Evolutionary conservation across 305 asterid genomes (phyloP), one percentile per base, ranked within the genome.

Genomic region (Fraxinus velutina): DNA sequence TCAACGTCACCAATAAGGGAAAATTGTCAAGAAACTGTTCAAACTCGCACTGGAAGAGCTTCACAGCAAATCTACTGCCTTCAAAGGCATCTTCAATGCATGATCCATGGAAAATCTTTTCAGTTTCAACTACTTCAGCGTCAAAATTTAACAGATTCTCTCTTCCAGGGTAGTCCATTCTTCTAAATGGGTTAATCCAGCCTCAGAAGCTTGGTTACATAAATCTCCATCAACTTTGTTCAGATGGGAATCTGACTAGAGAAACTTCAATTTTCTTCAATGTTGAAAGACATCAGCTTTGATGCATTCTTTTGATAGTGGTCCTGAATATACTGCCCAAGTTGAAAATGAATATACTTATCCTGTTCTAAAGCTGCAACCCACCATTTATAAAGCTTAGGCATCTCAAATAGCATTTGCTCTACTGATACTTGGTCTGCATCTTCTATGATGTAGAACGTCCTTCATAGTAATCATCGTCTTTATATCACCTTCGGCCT

Each of bases 181-280:
- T 13, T 47, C 79, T 76, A 36, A 33, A 47, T 57, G 30, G 47
- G 55, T 76, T 30, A 15, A n/a, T 57, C 68, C 68, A 57, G 60
- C 60, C 60, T 27, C 42, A 22, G 13, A 75, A 27, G 17, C 39
- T 27, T 42, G 79, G 79, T 75, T 15, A 47, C 39, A 24, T 1
- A 75, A 75, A 47, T 22, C 24, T 44, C 29, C 9, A 15, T 42
- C 60, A 66, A 55, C 22, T 75, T 47, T 44, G 24, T 39, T 22
- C 66, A 75, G 78, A 47, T 42, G 79, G 79, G 10, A 32, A 75
- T 75, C 79, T 4, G 32, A 66, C 73, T 27, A 60, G 9, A 66
- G 36, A 12, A 66, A 66, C 73, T 47, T 47, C 57, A 47, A 47
- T 47, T 47, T 47, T 62, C 33, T 62, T 62, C 32, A 22, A 22